Conservation (phyloP, 2,329 filamentous ascomycete genomes). For the Xylaria sp. region DNA sequence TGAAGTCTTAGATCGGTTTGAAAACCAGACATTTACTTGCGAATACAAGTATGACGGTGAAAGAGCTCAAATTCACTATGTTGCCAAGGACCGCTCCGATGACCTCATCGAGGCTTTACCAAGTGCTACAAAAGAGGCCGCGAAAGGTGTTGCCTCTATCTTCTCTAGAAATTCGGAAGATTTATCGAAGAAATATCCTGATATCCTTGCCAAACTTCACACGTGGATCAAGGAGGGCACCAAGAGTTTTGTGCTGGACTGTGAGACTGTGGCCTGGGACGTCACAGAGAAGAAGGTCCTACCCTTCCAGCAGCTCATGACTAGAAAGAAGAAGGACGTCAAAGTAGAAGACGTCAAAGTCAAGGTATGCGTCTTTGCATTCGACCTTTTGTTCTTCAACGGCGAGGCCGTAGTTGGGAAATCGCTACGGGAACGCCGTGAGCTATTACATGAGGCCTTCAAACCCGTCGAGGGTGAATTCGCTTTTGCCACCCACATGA, state of each 20-base stretch:
- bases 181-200: slow-evolving; percentile 95
- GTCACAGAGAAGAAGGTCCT: slow-evolving; percentile 93
- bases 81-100: slow-evolving; percentile 80
- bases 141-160: slow-evolving; percentile 84
- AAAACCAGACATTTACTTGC: slow-evolving; percentile 94
- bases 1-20: slow-evolving; percentile 95
- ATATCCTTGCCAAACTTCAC: slow-evolving; percentile 88
- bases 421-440: slow-evolving; percentile 83
- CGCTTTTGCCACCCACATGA: slow-evolving; percentile 84
- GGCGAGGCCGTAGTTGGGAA: slow-evolving; percentile 91
- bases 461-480: slow-evolving; percentile 87
- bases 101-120: slow-evolving; percentile 72
- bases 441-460: slow-evolving; percentile 79
- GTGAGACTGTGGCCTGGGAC: slow-evolving; percentile 98
- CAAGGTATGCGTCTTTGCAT: slow-evolving; percentile 96
- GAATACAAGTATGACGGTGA: slow-evolving; percentile 99
- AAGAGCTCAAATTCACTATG: slow-evolving; percentile 97
- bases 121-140: slow-evolving; percentile 72
- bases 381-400: slow-evolving; percentile 93
- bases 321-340: slow-evolving; percentile 95
- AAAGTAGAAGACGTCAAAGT: slow-evolving; percentile 95
- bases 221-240: slow-evolving; percentile 91
- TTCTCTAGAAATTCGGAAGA: slow-evolving; percentile 99
- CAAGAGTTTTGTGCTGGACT: slow-evolving; percentile 97
- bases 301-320: slow-evolving; percentile 98